phyloP scores from a whole-genome alignment of 352 stramenopile genomes.

The Phytophthora sojae region DNA sequence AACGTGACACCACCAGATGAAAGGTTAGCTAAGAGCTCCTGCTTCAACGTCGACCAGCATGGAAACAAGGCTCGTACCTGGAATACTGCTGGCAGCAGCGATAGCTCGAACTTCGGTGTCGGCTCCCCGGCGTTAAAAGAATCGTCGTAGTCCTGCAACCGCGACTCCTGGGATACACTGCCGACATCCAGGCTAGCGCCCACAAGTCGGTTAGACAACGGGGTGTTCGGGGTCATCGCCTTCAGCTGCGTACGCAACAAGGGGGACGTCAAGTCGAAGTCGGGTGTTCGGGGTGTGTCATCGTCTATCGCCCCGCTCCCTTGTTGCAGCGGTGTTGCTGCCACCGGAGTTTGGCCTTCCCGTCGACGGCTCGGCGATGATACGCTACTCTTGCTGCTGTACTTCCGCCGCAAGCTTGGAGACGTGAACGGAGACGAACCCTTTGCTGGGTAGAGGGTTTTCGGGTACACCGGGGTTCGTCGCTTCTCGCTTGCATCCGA shows the following conservation, averaged over 20 bases:
- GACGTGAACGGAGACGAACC: slow-evolving; percentile 40
- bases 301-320: slow-evolving; percentile 49
- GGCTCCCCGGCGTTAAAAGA: slow-evolving; percentile 70
- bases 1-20: slow-evolving; percentile 10
- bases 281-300: slow-evolving; percentile 67
- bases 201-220: slow-evolving; percentile 84
- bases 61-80: slow-evolving; percentile 52
- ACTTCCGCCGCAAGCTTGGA: slow-evolving; percentile 73
- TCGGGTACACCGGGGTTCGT: slow-evolving; percentile 48
- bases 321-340: slow-evolving; percentile 33
- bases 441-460: slow-evolving; percentile 54
- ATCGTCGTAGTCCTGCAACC: slow-evolving; percentile 75
- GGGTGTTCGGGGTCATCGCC: slow-evolving; percentile 85
- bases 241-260: slow-evolving; percentile 83
- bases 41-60: background rate
- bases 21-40: slow-evolving; percentile 10
- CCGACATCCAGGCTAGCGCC: slow-evolving; percentile 79
- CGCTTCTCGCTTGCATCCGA: slow-evolving; percentile 30
- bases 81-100: slow-evolving; percentile 73
- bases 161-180: slow-evolving; percentile 71
- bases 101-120: slow-evolving; percentile 77
- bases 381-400: slow-evolving; percentile 60
- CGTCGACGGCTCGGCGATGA: slow-evolving; percentile 49
- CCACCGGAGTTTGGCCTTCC: slow-evolving; percentile 10
- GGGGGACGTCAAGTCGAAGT: slow-evolving; percentile 78